phyloP scores from a whole-genome alignment of 257 asterid genomes.

The Rehmannia glutinosa region DNA sequence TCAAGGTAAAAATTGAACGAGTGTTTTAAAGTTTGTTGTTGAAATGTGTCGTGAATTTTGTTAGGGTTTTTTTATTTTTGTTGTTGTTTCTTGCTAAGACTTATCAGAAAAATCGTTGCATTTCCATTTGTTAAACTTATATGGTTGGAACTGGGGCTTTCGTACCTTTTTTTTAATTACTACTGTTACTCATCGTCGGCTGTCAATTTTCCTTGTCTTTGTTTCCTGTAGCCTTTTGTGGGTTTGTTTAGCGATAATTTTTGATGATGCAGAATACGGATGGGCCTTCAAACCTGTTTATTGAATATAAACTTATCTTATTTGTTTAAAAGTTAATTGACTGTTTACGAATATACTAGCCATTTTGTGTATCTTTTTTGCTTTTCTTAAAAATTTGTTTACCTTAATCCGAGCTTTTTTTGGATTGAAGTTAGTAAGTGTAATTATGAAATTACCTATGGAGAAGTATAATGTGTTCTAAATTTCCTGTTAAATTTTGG shows the following conservation, averaged over 20 bases:
- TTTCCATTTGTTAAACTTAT: neutral
- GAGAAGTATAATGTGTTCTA: too few species aligned
- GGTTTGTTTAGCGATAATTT: neutral
- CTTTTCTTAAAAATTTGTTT: too few species aligned
- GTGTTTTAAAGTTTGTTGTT: conserved; percentile 8
- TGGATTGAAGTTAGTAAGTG: neutral
- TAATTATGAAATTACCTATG: neutral
- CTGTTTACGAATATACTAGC: too few species aligned
- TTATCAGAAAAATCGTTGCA: neutral
- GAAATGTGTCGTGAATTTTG: neutral
- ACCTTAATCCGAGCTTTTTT: too few species aligned
- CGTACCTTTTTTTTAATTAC: neutral
- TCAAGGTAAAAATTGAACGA: neutral
- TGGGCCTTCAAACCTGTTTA: neutral
- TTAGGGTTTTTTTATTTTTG: neutral
- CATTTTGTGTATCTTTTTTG: too few species aligned
- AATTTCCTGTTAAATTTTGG: too few species aligned
- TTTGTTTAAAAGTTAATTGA: neutral
- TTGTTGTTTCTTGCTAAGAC: neutral
- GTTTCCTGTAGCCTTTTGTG: neutral
- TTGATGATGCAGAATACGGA: neutral
- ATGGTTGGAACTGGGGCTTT: conserved; percentile 22
- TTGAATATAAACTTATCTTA: neutral
- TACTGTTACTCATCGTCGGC: neutral
- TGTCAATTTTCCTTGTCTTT: neutral